Evolutionary conservation across 345 rosid species (phyloP), one percentile per base, ranked within the genome.

Genomic region (Eucalyptus erythrocorys): DNA sequence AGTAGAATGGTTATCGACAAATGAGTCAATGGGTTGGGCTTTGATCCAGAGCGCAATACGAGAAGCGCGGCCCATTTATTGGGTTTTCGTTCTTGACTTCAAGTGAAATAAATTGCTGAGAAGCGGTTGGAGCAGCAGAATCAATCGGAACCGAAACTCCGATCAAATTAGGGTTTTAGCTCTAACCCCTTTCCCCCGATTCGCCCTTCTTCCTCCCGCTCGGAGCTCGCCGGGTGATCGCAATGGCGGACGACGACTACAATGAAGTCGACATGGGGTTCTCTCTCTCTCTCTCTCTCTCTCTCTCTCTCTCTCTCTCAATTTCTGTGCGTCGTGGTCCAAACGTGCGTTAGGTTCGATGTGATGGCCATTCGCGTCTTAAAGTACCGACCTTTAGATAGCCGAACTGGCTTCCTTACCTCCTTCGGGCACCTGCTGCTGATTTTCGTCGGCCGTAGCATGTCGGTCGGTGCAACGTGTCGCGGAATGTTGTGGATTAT

Each of bases 171-270:
- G 84, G 84, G 84, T 76, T 76, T 21, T 11, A 11, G 82, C 42
- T 76, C 47, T 21, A 17, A 2, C 47, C 47, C 30, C 4, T 11
- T 3, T 7, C 5, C 47, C 30, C 61, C 43, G 43, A 71, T 21
- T 37, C 47, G 47, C 45, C 32, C 47, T 22, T 40, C 84, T 47
- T 40, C 84, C 47, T 40, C 84, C 84, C 30, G 15, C 84, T 6
- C 30, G 84, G 84, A 76, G 84, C 84, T 76, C 84, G 27, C 24
- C 12, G 47, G 87, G 61, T 3, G 61, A 57, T 48, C 45, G 43
- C 89, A 76, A 95, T 95, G 98, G 98, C 97, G 8, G 97, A 96
- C 90, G 97, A 95, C 2, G 97, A 96, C 86, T 96, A 92, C 91
- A 95, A 94, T 64, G 97, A 95, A 26, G 8, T 90, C 16, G 96